These are phyloP conservation scores for Monosporozyma solicola DNA, from an alignment of 805 yeast species.

Conservation along the genomic window DNA sequence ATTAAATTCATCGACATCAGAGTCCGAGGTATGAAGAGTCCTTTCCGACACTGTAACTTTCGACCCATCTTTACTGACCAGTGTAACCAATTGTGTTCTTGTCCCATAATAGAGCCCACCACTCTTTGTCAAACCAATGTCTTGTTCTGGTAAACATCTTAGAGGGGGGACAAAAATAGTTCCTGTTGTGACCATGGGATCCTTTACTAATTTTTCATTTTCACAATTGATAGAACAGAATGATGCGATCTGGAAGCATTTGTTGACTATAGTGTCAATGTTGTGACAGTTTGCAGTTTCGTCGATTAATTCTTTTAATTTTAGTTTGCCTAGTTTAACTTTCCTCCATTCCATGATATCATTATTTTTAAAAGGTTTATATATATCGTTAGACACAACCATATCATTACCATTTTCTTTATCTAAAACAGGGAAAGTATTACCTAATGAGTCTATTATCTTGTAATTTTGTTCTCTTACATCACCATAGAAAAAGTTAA, in stretches of 20 bases:
- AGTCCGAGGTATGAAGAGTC: slow-evolving; percentile 45
- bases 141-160: slow-evolving; percentile 25
- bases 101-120: slow-evolving; percentile 71
- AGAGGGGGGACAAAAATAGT: slow-evolving; percentile 72
- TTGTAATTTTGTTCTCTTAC: slow-evolving; percentile 14
- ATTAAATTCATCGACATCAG: slow-evolving; percentile 13
- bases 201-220: slow-evolving; percentile 19
- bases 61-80: slow-evolving; percentile 43
- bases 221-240: slow-evolving; percentile 33
- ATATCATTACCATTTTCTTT: slow-evolving; percentile 11
- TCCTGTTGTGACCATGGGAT: slow-evolving; percentile 37
- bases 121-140: slow-evolving; percentile 20
- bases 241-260: slow-evolving; percentile 49
- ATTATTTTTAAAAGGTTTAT: slow-evolving; percentile 6
- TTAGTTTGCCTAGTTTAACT: slow-evolving; percentile 45
- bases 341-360: slow-evolving; percentile 51
- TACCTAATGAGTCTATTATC: slow-evolving; percentile 24
- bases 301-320: slow-evolving; percentile 30
- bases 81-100: slow-evolving; percentile 71
- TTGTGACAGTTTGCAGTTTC: slow-evolving; percentile 10
- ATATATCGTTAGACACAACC: slow-evolving; percentile 29
- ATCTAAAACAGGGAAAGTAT: slow-evolving; percentile 25
- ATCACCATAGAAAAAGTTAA: slow-evolving; percentile 34
- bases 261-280: slow-evolving; percentile 33
- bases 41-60: slow-evolving; percentile 52